Evolutionary conservation across 306 rosid species (phyloP), one percentile per base, ranked within the genome.

Genomic region (Cucumis cinereus): DNA sequence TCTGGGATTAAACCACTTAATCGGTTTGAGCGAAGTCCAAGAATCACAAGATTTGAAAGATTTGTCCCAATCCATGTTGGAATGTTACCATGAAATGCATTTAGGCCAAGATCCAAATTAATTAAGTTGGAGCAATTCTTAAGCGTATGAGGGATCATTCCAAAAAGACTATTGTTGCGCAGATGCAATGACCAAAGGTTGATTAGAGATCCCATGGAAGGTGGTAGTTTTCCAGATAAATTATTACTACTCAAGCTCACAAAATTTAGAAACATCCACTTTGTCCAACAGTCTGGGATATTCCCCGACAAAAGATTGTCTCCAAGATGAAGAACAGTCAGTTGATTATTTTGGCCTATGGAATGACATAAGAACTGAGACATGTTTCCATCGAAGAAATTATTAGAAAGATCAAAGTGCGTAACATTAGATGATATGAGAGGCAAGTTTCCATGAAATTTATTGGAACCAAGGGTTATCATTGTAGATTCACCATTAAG

Each of bases 201-300:
- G 2, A 6, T 2, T 35, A 80, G 74, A 24, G 75, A 79, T 19
- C 81, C 75, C 6, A 80, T 73, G 26, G 83, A 80, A 64, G 15
- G n/a, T 17, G 86, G 83, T 63, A 83, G 55, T 33, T 66, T 17
- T 23, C 85, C 80, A 61, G 62, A 62, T 7, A 84, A 8, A 14
- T 75, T 54, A 24, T 81, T 84, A 38, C 38, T 69, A 1, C 30
- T 81, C 75, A 84, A 71, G 1, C 78, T 56, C 36, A 76, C 10
- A 16, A 20, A 12, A 7, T 0, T 1, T 50, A 76, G 57, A 0
- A 36, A 68, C 38, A 49, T n/a, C 80, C 77, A 77, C 14, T 71
- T 13, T 20, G 16, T 53, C 78, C 78, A 81, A 77, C 84, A 77
- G 12, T 77, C 15, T 7, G 78, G 81, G 10, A 81, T 72, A 3